Evolutionary conservation across 768 basidiomycete species (phyloP), one percentile per base, ranked within the genome.

Genomic region (Tricholomella constricta): DNA sequence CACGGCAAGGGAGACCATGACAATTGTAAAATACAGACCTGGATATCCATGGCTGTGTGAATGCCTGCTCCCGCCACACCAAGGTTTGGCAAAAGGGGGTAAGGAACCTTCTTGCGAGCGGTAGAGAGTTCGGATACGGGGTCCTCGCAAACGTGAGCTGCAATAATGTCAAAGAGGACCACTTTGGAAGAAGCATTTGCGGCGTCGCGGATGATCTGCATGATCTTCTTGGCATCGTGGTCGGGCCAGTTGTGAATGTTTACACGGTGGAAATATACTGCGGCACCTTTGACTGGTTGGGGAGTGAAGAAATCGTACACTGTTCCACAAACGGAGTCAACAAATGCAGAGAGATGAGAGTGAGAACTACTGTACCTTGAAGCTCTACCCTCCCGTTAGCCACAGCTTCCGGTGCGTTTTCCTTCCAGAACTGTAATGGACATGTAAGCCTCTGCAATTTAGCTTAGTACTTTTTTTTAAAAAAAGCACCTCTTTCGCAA

Each of bases 171-270:
- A 31, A 65, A 58, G n/a, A 71, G 27, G 7, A 71, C 43, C 10
- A 71, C 55, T 47, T 64, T 65, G 12, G 66, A 62, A 4, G 40
- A 35, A 0, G 61, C 31, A 31, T 37, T 38, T 2, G 68, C 67
- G 10, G 67, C 68, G n/a, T 51, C 54, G 12, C 63, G 60, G 1
- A 65, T 31, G 31, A 64, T 45, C 4, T 57, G 55, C 17, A 72
- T 55, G 25, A 72, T 71, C 26, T 54, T 54, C n/a, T 60, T 62
- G 4, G 56, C 54, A 19, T 62, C 58, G 23, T 29, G 23, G 40
- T 65, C 60, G 8, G 63, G 44, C 62, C 63, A 71, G 52, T 75
- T 69, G 48, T 75, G 73, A 32, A 72, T 51, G 48, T 70, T 62
- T 6, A 60, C 50, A 17, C 70, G 63, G 17, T 65, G 40, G 56